Base-by-base conservation (phyloP, 768 basidiomycete species). In the Trametes cinnabarina region DNA sequence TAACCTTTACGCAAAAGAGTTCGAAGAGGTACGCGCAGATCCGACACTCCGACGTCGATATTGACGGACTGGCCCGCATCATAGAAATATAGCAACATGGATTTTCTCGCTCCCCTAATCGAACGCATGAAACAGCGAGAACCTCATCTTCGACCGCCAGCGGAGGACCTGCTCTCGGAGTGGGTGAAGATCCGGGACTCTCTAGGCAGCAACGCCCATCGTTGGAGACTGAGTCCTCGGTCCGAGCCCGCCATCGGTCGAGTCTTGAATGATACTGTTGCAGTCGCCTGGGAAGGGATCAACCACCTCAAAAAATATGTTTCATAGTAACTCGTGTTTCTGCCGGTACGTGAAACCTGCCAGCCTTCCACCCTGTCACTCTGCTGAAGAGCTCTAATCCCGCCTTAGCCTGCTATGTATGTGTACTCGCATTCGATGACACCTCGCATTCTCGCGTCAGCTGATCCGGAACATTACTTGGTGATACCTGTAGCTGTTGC, bases 1-100 rank as follows among this genome's bases (percentile, higher is more conserved):
- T 1, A 65, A 69, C 32, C n/a, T 68, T 1, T 66, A 63, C 34
- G 34, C 51, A 40, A 62, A 61, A 23, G 62, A 66, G 9, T 60
- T 68, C 35, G 25, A 61, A 1, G 17, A 56, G 49, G 65, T 68
- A 25, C n/a, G 43, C 20, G 12, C 17, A 5, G 14, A 43, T 30
- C 43, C 22, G 40, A 17, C 9, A 41, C n/a, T n/a, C n/a, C n/a
- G n/a, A n/a, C n/a, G n/a, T n/a, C n/a, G n/a, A n/a, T n/a, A n/a
- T n/a, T n/a, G n/a, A n/a, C n/a, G 14, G 4, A n/a, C 37, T n/a
- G 37, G 37, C 11, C 37, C n/a, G 4, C 40, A n/a, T 8, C 9
- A 10, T 19, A 64, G 63, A 39, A 50, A 47, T 64, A 49, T 32
- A 41, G 35, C n/a, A 61, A 64, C 34, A 28, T 57, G 10, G 55